A percentile compares a stretch with the other conserved stretches of the same genome.
These are phyloP conservation scores for Neoboletus brunneissimus DNA, from an alignment of 768 basidiomycete genomes.

Conservation along the genomic window DNA sequence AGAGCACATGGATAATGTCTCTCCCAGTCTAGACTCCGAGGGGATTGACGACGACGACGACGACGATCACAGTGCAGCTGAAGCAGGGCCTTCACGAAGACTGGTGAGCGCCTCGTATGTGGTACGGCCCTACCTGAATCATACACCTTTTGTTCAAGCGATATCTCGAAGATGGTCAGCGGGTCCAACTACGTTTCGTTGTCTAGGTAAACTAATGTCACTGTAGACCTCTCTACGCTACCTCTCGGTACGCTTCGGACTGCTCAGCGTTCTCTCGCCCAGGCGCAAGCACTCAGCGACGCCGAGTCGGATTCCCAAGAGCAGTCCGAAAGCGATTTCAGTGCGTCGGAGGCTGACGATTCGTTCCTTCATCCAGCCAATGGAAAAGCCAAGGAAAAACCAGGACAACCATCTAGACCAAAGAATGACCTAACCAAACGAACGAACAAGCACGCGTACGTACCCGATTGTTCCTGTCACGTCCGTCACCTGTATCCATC, in stretches of 20 bases:
- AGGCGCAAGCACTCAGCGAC: slow-evolving; percentile 39
- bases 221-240: slow-evolving; percentile 53
- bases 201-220: slow-evolving; percentile 6
- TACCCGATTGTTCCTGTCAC: slow-evolving; percentile 12
- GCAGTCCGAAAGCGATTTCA: slow-evolving; percentile 13
- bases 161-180: slow-evolving; percentile 29
- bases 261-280: slow-evolving; percentile 56
- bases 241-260: slow-evolving; percentile 64
- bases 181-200: neutral
- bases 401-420: slow-evolving; percentile 41
- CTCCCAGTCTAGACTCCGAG: slow-evolving; percentile 12
- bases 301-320: slow-evolving; percentile 36
- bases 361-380: slow-evolving; percentile 7
- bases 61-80: neutral
- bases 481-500: neutral
- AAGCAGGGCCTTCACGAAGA: slow-evolving; percentile 11
- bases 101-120: slow-evolving; percentile 10
- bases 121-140: neutral
- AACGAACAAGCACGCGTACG: slow-evolving; percentile 84
- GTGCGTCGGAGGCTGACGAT: slow-evolving; percentile 15
- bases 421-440: slow-evolving; percentile 57
- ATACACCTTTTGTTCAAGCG: slow-evolving; percentile 11
- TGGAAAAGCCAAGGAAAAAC: slow-evolving; percentile 36
- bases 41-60: slow-evolving; percentile 1
- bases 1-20: slow-evolving; percentile 9